phyloP scores from a whole-genome alignment of 2,329 filamentous ascomycete species.

The Fusarium austroafricanum region DNA sequence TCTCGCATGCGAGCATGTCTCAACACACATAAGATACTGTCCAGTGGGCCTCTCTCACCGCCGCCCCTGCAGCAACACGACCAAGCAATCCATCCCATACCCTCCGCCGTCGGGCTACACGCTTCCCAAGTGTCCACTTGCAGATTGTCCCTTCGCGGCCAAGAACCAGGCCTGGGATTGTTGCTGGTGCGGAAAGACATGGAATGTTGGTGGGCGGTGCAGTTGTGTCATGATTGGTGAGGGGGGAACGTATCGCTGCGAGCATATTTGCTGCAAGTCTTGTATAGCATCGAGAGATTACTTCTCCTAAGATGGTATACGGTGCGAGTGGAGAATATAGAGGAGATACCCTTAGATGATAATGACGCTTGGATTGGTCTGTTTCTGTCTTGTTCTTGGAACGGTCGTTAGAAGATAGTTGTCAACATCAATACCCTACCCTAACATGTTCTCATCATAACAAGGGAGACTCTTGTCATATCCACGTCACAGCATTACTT shows the following conservation, averaged over 20 bases:
- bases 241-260: slow-evolving; percentile 61
- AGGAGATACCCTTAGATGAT: slow-evolving; percentile 14
- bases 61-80: slow-evolving; percentile 58
- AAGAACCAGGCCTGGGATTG: slow-evolving; percentile 65
- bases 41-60: slow-evolving; percentile 53
- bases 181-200: slow-evolving; percentile 67
- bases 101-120: slow-evolving; percentile 60
- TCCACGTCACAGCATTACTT: slow-evolving; percentile 2
- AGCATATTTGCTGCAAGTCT: slow-evolving; percentile 65
- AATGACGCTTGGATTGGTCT: not conserved
- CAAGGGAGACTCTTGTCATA: not conserved
- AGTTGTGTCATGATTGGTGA: slow-evolving; percentile 65
- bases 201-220: slow-evolving; percentile 63
- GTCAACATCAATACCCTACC: not conserved
- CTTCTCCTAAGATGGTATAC: slow-evolving; percentile 25
- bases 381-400: not conserved
- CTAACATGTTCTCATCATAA: not conserved
- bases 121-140: slow-evolving; percentile 58
- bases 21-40: slow-evolving; percentile 59
- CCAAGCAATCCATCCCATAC: slow-evolving; percentile 58
- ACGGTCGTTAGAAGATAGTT: not conserved
- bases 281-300: slow-evolving; percentile 58
- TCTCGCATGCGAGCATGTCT: slow-evolving; percentile 63
- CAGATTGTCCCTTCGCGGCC: slow-evolving; percentile 62
- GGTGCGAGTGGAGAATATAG: slow-evolving; percentile 5